Evolutionary conservation across 2,329 filamentous ascomycete genomes (phyloP).

Genomic region (Cladosporium sp.): DNA sequence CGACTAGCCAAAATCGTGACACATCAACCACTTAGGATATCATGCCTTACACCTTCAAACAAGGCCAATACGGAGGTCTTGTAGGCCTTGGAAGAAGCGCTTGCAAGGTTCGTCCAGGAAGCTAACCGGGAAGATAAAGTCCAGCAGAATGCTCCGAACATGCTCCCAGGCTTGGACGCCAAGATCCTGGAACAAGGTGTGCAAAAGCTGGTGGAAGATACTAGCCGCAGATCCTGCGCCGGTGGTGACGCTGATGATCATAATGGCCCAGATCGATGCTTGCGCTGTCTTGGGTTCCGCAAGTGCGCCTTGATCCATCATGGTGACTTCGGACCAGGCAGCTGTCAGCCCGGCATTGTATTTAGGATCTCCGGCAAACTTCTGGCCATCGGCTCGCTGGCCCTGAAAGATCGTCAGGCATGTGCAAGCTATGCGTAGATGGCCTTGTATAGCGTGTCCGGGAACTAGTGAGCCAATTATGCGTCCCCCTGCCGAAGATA

Average conservation of each 20-base stretch:
- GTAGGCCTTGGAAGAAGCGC: conserved; percentile 31
- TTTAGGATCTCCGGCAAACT: conserved; percentile 30
- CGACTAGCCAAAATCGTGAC: neutral
- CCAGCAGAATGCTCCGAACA: conserved; percentile 34
- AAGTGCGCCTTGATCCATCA: conserved; percentile 31
- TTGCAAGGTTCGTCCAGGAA: conserved; percentile 36
- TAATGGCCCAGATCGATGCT: conserved; percentile 35
- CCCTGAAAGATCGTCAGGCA: conserved; percentile 37
- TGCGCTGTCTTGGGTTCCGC: conserved; percentile 34
- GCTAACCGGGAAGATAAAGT: conserved; percentile 38
- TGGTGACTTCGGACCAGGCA: conserved; percentile 34
- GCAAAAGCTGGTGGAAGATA: conserved; percentile 23
- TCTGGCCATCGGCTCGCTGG: conserved; percentile 31
- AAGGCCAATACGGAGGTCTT: conserved; percentile 12
- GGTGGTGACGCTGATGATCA: conserved; percentile 38
- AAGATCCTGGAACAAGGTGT: conserved; percentile 30
- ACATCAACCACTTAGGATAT: neutral
- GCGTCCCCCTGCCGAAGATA: conserved; percentile 27
- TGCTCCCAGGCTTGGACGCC: conserved; percentile 35
- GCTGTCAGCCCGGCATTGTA: conserved; percentile 34
- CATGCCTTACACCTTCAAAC: neutral
- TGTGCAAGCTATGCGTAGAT: conserved; percentile 35
- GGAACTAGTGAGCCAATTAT: conserved; percentile 20
- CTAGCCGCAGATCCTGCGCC: conserved; percentile 25
- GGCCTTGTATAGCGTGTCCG: conserved; percentile 33